phyloP scores from a whole-genome alignment of 768 basidiomycete species.

The Russula compacta region DNA sequence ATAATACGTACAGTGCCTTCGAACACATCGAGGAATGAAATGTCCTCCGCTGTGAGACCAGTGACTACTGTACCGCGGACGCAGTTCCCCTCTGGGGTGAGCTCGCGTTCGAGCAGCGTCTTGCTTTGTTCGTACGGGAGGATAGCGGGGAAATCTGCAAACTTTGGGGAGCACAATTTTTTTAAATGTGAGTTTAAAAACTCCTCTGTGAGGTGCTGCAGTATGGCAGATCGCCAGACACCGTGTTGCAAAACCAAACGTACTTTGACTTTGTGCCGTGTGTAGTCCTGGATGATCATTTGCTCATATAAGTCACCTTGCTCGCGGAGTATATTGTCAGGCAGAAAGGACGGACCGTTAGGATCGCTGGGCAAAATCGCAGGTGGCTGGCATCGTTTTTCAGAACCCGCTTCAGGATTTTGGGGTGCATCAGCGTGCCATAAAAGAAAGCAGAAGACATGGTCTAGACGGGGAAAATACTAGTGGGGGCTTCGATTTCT shows the following conservation, averaged over 20 bases:
- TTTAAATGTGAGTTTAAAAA: not conserved
- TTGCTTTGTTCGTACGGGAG: constrained; percentile 47
- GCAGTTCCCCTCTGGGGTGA: constrained; percentile 51
- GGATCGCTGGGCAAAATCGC: constrained; percentile 60
- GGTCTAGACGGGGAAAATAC: too few relatives aligned
- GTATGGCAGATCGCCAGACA: not conserved
- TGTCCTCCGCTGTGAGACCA: constrained; percentile 58
- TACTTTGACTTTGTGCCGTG: constrained; percentile 72
- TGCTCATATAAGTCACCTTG: not conserved
- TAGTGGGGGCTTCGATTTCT: too few relatives aligned
- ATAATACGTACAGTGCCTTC: constrained; percentile 59
- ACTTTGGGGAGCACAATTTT: constrained; percentile 27
- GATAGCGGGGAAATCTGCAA: constrained; percentile 78
- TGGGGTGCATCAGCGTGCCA: constrained; percentile 85
- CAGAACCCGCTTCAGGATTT: constrained; percentile 70
- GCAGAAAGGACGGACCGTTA: constrained; percentile 43
- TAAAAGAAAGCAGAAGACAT: constrained; percentile 53
- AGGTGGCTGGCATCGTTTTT: constrained; percentile 56
- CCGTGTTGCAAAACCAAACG: not conserved
- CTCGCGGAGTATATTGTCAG: not conserved
- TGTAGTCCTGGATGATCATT: constrained; percentile 47
- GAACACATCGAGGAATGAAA: constrained; percentile 65
- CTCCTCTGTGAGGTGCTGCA: not conserved
- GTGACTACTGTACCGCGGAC: constrained; percentile 74
- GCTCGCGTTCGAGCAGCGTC: constrained; percentile 29